Conservation (phyloP, 2,329 filamentous ascomycete species). For the Colletotrichum sp. region DNA sequence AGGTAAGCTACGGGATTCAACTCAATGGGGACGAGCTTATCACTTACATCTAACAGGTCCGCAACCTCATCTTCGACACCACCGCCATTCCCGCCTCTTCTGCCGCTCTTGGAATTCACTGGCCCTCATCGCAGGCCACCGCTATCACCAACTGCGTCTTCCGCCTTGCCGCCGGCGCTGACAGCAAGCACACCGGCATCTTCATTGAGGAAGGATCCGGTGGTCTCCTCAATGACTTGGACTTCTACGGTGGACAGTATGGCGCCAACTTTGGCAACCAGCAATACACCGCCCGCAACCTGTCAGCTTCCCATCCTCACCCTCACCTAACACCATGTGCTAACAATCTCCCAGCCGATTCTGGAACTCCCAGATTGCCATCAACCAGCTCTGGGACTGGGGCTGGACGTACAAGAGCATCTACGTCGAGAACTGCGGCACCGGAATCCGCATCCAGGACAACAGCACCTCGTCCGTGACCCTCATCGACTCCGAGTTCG, state of each 20-base stretch:
- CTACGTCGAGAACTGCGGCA: slow-evolving; percentile 64
- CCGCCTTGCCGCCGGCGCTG: slow-evolving; percentile 48
- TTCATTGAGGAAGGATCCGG: slow-evolving; percentile 70
- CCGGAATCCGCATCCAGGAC: slow-evolving; percentile 70
- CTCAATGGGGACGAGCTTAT: accelerated
- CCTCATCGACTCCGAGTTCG: slow-evolving; percentile 75
- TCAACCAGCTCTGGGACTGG: slow-evolving; percentile 79
- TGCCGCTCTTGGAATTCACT: slow-evolving; percentile 63
- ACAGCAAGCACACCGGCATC: slow-evolving; percentile 60
- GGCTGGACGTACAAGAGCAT: slow-evolving; percentile 75
- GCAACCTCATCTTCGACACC: slow-evolving; percentile 62
- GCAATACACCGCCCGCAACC: slow-evolving; percentile 74
- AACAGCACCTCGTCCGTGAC: slow-evolving; percentile 76
- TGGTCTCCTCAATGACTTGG: slow-evolving; percentile 71
- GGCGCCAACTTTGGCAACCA: slow-evolving; percentile 67
- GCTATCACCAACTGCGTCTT: slow-evolving; percentile 64
- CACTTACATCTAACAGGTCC: slow-evolving; percentile 13
- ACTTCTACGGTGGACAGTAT: slow-evolving; percentile 72
- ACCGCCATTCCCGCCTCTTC: slow-evolving; percentile 52
- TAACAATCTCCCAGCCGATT: slow-evolving; percentile 47
- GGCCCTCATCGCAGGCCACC: slow-evolving; percentile 71
- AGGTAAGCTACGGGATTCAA: slow-evolving; percentile 36
- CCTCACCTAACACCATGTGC: accelerated
- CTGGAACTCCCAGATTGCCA: slow-evolving; percentile 67
- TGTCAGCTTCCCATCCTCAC: slow-evolving; percentile 29